Base-by-base conservation (phyloP, 352 stramenopile species). In the Pythium chondricola region DNA sequence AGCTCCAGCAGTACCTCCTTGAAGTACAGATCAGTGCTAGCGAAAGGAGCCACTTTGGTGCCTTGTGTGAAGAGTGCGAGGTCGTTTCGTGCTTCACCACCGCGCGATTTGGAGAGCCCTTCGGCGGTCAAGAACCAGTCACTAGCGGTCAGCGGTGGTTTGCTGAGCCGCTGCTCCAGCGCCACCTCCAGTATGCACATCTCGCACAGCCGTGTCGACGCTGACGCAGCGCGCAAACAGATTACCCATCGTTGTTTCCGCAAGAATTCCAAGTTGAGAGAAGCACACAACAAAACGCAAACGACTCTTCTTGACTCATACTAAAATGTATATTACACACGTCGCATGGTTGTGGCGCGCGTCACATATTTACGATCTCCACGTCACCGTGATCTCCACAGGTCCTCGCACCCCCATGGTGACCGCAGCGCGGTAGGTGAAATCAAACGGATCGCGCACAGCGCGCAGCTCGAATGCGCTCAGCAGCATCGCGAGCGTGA, bases 391-490 rank as follows among this genome's bases (percentile, higher is more conserved):
- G 13, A 58, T 22, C 10, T 58, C 33, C 43, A 59, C 20, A 6
- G 52, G 52, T 8, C 63, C 63, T 17, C 67, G 65, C 35, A 85
- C 56, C 29, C 67, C 58, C 43, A 81, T 45, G 40, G 66, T 79
- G 14, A 72, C 55, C 3, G 69, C 57, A 21, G 62, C 48, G 8
- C 40, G 39, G 36, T 79, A 84, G 29, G 63, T 67, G 44, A 66
- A 67, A 7, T 44, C 41, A 45, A 71, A 69, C 1, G 74, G 69
- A 24, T 80, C 65, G 14, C 58, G 66, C 29, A 61, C 43, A 2
- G 64, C 75, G 31, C 52, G 61, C 3, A 84, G 56, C 7, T 85
- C 65, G 41, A 67, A 85, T 22, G 52, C 49, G 24, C 56, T 72
- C 13, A 78, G 37, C 26, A 85, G 52, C 35, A 58, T 44, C 2